Evolutionary conservation across 371 early-diverging fungal species (phyloP), one percentile per base, ranked within the genome.

Genomic region (Lichtheimia hyalospora): DNA sequence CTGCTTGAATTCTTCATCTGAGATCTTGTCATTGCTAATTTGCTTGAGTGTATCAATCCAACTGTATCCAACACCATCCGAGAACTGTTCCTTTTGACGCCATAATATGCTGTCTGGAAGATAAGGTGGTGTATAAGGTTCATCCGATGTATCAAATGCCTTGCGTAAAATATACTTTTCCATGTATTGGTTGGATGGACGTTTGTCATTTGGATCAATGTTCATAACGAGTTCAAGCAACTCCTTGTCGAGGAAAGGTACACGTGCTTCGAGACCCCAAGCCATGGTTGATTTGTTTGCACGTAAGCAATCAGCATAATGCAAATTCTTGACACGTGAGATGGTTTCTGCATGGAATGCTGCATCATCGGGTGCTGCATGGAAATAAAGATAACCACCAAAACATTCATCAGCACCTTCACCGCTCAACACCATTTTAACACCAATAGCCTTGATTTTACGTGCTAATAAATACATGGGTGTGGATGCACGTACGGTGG

Each of bases 241-340:
- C 25, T 79, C 84, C 75, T 84, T 86, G 82, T 96, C 96, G 34
- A 96, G 76, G 90, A 97, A 97, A 40, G 98, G 98, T 20, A 97
- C 98, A 64, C 98, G 93, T 15, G 95, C 95, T 69, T 97, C 98
- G 24, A 97, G 87, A 62, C 98, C 98, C 96, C 96, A 96, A 1
- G 98, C 98, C 96, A 97, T 96, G 49, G 98, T 97, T 4, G 94
- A 90, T 78, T 97, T 96, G 89, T 97, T 96, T 74, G 98, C 98
- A 63, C 98, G 92, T 41, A 97, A 80, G 77, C 93, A 92, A 75
- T 97, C 98, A 64, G 94, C 83, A 24, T 93, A 93, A 73, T 97
- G 96, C 59, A 97, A 83, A 84, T 93, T 92, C 83, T 94, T 91
- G 69, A 96, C 94, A 61, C 98, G 90, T 27, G 67, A 73, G 54